Evolutionary conservation across 2,329 filamentous ascomycete species (phyloP).

Genomic region (Cadophora malorum): DNA sequence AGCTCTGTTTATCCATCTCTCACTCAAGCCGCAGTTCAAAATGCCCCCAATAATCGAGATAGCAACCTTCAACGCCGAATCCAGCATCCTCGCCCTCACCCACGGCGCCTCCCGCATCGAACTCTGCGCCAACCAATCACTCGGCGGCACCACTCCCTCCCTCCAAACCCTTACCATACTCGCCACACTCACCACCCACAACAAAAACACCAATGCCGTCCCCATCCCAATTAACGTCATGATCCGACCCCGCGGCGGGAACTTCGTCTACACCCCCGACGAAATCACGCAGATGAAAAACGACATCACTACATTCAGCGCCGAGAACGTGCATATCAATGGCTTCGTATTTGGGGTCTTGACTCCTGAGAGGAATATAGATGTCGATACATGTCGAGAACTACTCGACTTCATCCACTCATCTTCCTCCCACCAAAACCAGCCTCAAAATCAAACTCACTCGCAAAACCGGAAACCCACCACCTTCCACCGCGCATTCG

Average conservation of each 20-base stretch:
- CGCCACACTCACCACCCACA: constrained; percentile 35
- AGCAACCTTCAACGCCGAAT: constrained; percentile 54
- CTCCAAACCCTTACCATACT: constrained; percentile 39
- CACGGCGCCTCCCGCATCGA: constrained; percentile 58
- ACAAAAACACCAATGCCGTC: not conserved
- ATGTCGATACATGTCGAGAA: constrained; percentile 49
- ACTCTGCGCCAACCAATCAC: constrained; percentile 51
- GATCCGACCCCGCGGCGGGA: constrained; percentile 56
- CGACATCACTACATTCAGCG: constrained; percentile 47
- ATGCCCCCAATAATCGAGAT: constrained; percentile 50
- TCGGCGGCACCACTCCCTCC: constrained; percentile 52
- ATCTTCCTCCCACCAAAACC: constrained; percentile 41
- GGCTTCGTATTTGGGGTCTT: constrained; percentile 62
- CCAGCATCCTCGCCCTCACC: constrained; percentile 50
- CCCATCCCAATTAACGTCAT: constrained; percentile 56
- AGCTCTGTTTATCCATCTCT: not conserved
- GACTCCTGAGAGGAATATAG: constrained; percentile 42
- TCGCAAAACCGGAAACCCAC: constrained; percentile 41
- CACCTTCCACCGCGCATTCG: constrained; percentile 62
- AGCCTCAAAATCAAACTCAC: not conserved
- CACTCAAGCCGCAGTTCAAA: not conserved
- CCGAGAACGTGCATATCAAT: constrained; percentile 41
- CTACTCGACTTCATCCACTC: constrained; percentile 46
- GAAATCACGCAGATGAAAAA: constrained; percentile 54
- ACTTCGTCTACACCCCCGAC: constrained; percentile 51